Evolutionary conservation across 805 yeast species (phyloP), one percentile per base, ranked within the genome.

Genomic region (Wickerhamiella brachini): DNA sequence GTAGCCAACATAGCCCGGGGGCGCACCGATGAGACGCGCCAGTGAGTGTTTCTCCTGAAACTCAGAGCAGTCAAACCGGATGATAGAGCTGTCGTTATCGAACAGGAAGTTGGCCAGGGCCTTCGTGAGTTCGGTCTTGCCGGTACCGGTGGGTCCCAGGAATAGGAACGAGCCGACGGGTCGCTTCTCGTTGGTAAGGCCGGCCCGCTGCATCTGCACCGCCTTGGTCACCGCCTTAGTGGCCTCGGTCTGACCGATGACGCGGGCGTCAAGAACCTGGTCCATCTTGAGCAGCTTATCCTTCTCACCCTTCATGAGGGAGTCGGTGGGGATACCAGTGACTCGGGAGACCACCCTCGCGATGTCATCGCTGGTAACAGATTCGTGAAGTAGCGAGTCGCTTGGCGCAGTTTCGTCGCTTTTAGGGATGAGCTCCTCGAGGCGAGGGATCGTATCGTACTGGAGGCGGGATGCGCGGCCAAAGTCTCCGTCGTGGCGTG

Each of bases 121-220:
- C 66, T 93, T 90, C 7, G 97, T 89, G 49, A 93, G 74, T 66
- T 93, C 97, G 0, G 98, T 93, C 68, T 90, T 90, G 70, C 98
- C 98, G 0, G 97, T 90, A 70, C 98, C 98, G 0, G 98, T 93
- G 50, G 98, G 97, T 21, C 98, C 98, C 57, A 93, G 72, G 68
- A 93, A 93, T 83, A 90, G 83, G 67, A 93, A 93, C 51, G 95
- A 84, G 1, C 97, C 97, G 60, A 90, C 89, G 6, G 98, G 98
- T 54, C 97, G 77, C 67, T 85, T 85, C 56, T 88, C 95, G 65
- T 85, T 84, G 9, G 97, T 90, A 53, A 90, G 76, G 1, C 98
- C 98, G 0, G 98, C 98, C 62, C 98, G 78, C 65, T 93, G 98
- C 53, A 90, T 72, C 66, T 97, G 81, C 15, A 90, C 97, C 1